Evolutionary conservation across 306 rosid genomes (phyloP).

Genomic region (Lotus japonicus): DNA sequence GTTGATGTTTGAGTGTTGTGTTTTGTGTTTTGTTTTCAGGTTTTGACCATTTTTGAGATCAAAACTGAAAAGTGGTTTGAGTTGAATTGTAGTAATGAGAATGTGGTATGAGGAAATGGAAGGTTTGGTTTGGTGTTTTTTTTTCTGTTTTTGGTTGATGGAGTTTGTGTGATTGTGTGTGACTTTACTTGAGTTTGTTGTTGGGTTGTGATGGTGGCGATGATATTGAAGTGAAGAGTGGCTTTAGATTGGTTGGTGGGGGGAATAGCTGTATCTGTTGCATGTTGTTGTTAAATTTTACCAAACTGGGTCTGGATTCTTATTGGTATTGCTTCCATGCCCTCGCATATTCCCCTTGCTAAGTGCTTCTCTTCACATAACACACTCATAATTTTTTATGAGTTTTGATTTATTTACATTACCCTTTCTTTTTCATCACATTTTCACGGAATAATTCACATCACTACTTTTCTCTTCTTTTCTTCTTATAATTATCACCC

Average conservation of each 20-base stretch:
- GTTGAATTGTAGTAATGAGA: background rate
- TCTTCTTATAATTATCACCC: no score
- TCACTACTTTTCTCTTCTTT: no score
- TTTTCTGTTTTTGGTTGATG: background rate
- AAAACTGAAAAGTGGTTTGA: background rate
- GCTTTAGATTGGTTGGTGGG: conserved; percentile 17
- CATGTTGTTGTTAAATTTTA: background rate
- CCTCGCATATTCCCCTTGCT: background rate
- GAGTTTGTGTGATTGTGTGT: conserved; percentile 13
- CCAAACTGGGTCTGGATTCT: conserved; percentile 5
- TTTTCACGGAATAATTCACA: no score
- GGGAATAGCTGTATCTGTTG: background rate
- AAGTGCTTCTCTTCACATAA: no score
- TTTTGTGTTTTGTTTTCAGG: background rate
- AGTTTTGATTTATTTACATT: no score
- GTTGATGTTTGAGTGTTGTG: background rate
- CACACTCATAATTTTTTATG: no score
- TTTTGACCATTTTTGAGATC: background rate
- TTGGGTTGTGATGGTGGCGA: conserved; percentile 15
- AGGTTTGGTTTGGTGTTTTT: background rate
- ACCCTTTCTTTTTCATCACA: no score
- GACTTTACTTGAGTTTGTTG: conserved; percentile 14
- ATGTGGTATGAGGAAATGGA: background rate
- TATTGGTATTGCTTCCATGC: background rate
- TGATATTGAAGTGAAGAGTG: conserved; percentile 21